Conservation (phyloP, 768 basidiomycete species). For the Neoboletus brunneissimus region DNA sequence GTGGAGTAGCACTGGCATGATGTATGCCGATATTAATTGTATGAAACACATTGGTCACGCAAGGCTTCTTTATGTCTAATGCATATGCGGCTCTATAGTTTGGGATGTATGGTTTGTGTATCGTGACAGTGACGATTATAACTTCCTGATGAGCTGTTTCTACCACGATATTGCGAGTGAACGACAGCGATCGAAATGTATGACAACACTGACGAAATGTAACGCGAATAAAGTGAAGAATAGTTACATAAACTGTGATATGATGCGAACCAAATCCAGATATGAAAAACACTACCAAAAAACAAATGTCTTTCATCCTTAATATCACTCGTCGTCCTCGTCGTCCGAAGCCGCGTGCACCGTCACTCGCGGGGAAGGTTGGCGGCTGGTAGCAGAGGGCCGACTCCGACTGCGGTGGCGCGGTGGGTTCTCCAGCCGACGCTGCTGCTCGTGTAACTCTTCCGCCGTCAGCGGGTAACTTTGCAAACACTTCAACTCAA, state of each 20-base stretch:
- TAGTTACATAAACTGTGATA: slow-evolving; percentile 20
- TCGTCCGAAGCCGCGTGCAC: slow-evolving; percentile 11
- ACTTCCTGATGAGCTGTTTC: neutral
- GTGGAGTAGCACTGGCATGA: neutral
- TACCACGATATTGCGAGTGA: neutral
- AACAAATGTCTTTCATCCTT: neutral
- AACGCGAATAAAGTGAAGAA: slow-evolving; percentile 27
- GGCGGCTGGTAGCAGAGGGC: slow-evolving; percentile 10
- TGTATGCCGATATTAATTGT: neutral
- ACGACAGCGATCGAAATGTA: neutral
- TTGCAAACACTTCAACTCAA: slow-evolving; percentile 52
- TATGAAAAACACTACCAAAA: neutral
- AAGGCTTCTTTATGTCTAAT: too few relatives aligned
- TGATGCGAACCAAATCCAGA: slow-evolving; percentile 4
- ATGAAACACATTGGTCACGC: neutral
- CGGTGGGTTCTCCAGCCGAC: slow-evolving; percentile 26
- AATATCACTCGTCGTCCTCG: slow-evolving; percentile 16
- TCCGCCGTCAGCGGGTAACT: slow-evolving; percentile 47
- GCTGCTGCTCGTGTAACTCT: slow-evolving; percentile 50
- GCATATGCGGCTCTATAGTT: neutral
- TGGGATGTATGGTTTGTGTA: neutral
- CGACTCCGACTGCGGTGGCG: slow-evolving; percentile 23
- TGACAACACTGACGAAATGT: neutral
- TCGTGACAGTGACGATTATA: neutral
- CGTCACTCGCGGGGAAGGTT: slow-evolving; percentile 18